Percentiles rank a stretch among this genome's conserved stretches.
Conservation (phyloP, 306 rosid genomes). For the Arachis stenosperma region DNA sequence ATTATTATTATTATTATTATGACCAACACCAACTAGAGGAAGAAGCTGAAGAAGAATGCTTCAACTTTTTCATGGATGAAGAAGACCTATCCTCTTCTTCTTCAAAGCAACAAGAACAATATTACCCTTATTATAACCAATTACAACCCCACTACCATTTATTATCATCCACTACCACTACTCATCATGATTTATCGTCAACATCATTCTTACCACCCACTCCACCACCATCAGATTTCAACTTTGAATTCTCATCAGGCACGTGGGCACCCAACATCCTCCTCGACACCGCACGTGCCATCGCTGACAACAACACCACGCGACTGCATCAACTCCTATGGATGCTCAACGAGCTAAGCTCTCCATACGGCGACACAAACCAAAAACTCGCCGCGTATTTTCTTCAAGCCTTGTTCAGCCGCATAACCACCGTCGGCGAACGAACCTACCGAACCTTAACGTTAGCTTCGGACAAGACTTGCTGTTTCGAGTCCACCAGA, state of each 20-base stretch:
- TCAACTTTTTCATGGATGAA: slow-evolving; percentile 96
- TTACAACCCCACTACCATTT: slow-evolving; percentile 33
- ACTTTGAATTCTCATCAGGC: slow-evolving; percentile 65
- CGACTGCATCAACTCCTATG: slow-evolving; percentile 78
- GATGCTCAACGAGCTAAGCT: slow-evolving; percentile 88
- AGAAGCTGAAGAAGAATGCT: slow-evolving; percentile 87
- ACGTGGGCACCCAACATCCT: slow-evolving; percentile 74
- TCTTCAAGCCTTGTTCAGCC: slow-evolving; percentile 82
- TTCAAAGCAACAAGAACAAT: slow-evolving; percentile 54
- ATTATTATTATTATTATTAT: slow-evolving; percentile 3
- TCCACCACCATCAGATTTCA: slow-evolving; percentile 47
- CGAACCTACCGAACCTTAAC: slow-evolving; percentile 62
- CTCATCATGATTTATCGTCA: slow-evolving; percentile 43
- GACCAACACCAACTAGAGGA: slow-evolving; percentile 28
- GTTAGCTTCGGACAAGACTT: slow-evolving; percentile 66
- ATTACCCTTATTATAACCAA: slow-evolving; percentile 39
- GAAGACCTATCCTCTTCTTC: slow-evolving; percentile 90
- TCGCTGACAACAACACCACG: slow-evolving; percentile 61
- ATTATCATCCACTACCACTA: slow-evolving; percentile 12
- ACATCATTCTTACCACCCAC: slow-evolving; percentile 43
- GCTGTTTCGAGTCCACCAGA: slow-evolving; percentile 80
- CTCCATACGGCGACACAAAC: slow-evolving; percentile 79
- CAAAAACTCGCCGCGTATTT: slow-evolving; percentile 79
- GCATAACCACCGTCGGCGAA: slow-evolving; percentile 70
- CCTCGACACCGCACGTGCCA: slow-evolving; percentile 67